A percentile compares a stretch with the other conserved stretches of the same genome.
Conservation (phyloP, 2,329 filamentous ascomycete species). For the Pezicula rhizophila region DNA sequence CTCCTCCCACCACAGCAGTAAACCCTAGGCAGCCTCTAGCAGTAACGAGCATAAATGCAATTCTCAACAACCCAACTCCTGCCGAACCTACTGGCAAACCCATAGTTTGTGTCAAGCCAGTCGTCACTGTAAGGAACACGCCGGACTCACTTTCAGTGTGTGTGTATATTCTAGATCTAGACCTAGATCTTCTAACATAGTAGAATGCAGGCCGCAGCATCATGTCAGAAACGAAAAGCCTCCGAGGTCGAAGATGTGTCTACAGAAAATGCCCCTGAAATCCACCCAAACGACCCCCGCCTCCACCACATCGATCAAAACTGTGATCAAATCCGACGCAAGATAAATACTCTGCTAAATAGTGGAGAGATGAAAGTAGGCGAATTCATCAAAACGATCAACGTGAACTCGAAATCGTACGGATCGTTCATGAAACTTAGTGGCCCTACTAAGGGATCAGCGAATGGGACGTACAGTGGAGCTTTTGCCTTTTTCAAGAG, state of each 20-base stretch:
- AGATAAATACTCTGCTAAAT: constrained; percentile 35
- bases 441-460: constrained; percentile 32
- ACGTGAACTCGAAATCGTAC: constrained; percentile 31
- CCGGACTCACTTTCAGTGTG: too few relatives aligned
- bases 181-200: not conserved
- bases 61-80: not conserved
- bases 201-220: not conserved
- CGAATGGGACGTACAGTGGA: constrained; percentile 29
- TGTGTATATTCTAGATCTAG: too few relatives aligned
- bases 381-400: constrained; percentile 35
- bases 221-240: constrained; percentile 11
- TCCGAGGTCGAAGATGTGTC: constrained; percentile 4
- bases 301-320: constrained; percentile 10
- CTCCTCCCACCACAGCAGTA: too few relatives aligned
- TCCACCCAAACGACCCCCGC: constrained; percentile 9
- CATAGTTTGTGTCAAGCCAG: not conserved
- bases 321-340: constrained; percentile 32
- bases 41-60: not conserved
- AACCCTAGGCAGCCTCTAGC: not conserved
- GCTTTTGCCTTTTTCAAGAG: constrained; percentile 43
- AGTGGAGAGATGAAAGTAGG: constrained; percentile 37
- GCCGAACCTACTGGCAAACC: not conserved
- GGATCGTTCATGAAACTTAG: constrained; percentile 43
- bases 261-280: constrained; percentile 2
- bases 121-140: not conserved